Evolutionary conservation across 2,329 filamentous ascomycete species (phyloP).

Genomic region (Neurospora sp.): DNA sequence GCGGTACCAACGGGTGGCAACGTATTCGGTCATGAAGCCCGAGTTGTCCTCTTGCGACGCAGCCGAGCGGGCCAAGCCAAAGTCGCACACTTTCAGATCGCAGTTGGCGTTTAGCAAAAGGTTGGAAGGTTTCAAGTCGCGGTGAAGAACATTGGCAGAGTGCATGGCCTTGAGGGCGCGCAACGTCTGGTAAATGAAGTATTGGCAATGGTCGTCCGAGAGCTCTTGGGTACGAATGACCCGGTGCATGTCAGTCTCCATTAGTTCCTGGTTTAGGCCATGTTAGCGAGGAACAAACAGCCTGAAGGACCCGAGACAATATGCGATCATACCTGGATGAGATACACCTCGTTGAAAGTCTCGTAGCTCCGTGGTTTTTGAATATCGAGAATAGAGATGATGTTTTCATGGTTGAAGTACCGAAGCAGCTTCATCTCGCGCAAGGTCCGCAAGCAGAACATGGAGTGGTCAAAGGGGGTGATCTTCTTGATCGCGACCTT

Average conservation of each 20-base stretch:
- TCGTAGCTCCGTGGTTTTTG: conserved; percentile 97
- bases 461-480: conserved; percentile 96
- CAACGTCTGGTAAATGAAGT: conserved; percentile 99
- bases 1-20: conserved; percentile 97
- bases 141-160: conserved; percentile 93
- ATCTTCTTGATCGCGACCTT: conserved; percentile 99
- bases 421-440: conserved; percentile 98
- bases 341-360: conserved; percentile 92
- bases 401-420: conserved; percentile 99
- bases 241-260: conserved; percentile 99
- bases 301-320: background rate
- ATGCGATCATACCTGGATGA: conserved; percentile 67
- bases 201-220: conserved; percentile 98
- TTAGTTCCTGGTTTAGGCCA: conserved; percentile 61
- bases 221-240: conserved; percentile 98
- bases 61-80: conserved; percentile 88
- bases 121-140: conserved; percentile 96
- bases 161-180: conserved; percentile 98
- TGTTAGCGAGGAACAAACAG: conserved; percentile 10
- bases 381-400: conserved; percentile 98
- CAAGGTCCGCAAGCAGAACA: conserved; percentile 93
- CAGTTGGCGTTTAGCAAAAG: conserved; percentile 96
- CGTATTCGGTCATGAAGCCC: conserved; percentile 99
- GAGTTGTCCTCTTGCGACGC: conserved; percentile 98
- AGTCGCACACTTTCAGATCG: conserved; percentile 98